A percentile compares a stretch with the other conserved stretches of the same genome.
phyloP scores from a whole-genome alignment of 140 eudicot genomes.

The Bidens hawaiensis region DNA sequence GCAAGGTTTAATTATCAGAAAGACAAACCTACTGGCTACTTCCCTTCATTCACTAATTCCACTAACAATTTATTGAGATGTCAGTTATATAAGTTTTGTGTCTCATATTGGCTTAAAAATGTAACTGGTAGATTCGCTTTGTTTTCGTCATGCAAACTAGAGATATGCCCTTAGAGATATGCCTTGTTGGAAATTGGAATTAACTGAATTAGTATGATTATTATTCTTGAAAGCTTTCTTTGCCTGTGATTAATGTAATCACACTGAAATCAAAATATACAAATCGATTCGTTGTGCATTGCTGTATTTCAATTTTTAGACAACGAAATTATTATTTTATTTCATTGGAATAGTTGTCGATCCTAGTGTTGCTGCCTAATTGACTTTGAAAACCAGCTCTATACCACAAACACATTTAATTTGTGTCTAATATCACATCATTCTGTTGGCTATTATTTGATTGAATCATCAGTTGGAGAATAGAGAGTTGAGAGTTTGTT shows the following conservation, averaged over 20 bases:
- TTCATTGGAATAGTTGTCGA: background rate
- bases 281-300: background rate
- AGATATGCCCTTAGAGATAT: background rate
- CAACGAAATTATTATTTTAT: background rate
- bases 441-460: slow-evolving; percentile 9
- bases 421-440: slow-evolving; percentile 1
- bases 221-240: background rate
- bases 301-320: background rate
- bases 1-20: background rate
- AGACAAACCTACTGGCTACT: background rate
- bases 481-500: background rate
- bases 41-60: background rate
- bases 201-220: background rate
- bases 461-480: background rate
- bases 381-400: background rate
- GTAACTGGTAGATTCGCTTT: background rate
- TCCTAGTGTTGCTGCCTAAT: background rate
- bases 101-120: background rate
- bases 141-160: slow-evolving; percentile 1
- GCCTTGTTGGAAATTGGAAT: background rate
- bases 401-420: background rate
- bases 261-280: background rate
- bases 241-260: background rate
- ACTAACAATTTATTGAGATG: background rate
- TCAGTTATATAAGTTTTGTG: background rate